These are phyloP conservation scores for Cystobasidium ongulense DNA, from an alignment of 768 basidiomycete species.

Conservation along the genomic window DNA sequence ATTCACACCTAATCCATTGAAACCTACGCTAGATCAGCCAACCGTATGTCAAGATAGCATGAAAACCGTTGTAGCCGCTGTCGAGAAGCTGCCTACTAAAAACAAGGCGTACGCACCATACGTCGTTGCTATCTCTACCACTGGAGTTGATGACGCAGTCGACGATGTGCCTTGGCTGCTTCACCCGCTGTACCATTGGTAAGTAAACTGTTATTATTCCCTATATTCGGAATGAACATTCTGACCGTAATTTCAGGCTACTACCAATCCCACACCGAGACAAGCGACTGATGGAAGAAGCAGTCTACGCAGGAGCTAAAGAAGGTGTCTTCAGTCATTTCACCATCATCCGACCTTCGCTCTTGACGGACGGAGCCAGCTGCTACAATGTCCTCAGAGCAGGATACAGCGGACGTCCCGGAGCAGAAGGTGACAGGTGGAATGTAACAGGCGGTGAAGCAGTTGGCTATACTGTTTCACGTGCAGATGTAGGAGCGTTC, in stretches of 20 bases:
- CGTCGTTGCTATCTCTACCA: not conserved
- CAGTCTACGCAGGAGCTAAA: not conserved
- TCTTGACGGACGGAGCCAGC: not conserved
- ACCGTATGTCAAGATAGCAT: not conserved
- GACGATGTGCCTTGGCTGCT: not conserved
- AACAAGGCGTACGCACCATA: not conserved
- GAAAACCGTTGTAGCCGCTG: not conserved
- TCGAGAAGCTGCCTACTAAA: not conserved
- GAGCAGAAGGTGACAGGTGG: not conserved
- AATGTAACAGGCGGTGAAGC: not conserved
- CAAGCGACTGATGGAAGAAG: not conserved
- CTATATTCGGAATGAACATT: too few species aligned
- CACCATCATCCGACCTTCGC: not conserved
- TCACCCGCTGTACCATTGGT: not conserved
- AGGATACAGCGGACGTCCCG: not conserved
- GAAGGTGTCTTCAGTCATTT: not conserved
- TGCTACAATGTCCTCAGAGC: not conserved
- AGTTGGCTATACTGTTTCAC: not conserved
- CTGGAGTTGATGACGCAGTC: not conserved
- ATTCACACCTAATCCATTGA: not conserved
- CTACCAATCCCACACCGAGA: not conserved
- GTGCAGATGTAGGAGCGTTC: not conserved
- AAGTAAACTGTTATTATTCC: not conserved
- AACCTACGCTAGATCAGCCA: not conserved
- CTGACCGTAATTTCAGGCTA: not conserved